Conservation (phyloP, 345 rosid genomes). For the Eucalyptus brandiana region DNA sequence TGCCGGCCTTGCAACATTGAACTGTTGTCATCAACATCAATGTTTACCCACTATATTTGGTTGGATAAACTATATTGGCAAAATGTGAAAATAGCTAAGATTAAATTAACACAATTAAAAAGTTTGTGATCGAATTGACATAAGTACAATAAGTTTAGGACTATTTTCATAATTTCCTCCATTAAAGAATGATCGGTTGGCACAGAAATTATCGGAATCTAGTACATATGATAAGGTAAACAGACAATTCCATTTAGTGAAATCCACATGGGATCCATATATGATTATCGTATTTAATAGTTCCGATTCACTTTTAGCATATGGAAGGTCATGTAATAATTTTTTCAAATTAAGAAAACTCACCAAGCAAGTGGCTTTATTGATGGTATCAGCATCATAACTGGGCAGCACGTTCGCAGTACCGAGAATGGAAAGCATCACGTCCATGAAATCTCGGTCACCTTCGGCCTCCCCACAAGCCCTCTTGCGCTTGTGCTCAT, state of each 20-base stretch:
- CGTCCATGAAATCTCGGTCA: conserved; percentile 34
- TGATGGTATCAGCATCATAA: conserved; percentile 26
- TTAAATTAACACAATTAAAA: background rate
- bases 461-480: background rate
- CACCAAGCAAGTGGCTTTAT: conserved; percentile 62
- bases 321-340: background rate
- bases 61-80: background rate
- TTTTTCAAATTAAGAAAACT: background rate
- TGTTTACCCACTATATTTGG: background rate
- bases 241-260: background rate
- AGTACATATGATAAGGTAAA: background rate
- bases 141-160: fast-evolving
- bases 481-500: conserved; percentile 27
- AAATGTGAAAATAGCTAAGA: background rate
- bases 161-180: background rate
- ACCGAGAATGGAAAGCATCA: conserved; percentile 30
- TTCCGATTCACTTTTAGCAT: background rate
- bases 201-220: background rate
- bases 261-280: background rate
- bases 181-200: no score
- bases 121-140: background rate
- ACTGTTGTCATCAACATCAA: background rate
- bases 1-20: background rate
- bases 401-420: conserved; percentile 18
- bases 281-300: background rate